Evolutionary conservation across 345 rosid genomes (phyloP).

Genomic region (Trapa incisa): DNA sequence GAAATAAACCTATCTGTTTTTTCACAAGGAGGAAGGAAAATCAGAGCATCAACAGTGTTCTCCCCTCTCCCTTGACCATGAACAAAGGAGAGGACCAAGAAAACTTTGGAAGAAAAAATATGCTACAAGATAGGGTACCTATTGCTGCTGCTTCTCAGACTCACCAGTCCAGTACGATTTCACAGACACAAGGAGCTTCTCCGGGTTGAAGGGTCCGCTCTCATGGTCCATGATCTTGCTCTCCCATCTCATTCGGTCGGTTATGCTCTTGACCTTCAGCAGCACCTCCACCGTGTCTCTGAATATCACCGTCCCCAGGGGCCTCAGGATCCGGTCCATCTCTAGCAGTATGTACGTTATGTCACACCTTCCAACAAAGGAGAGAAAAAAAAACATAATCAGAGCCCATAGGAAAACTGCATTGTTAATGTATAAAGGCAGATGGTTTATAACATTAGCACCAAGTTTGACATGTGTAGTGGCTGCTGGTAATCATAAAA

Average conservation of each 20-base stretch:
- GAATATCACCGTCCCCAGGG: conserved; percentile 84
- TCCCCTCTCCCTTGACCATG: not conserved
- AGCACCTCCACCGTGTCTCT: conserved; percentile 78
- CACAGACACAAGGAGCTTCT: conserved; percentile 79
- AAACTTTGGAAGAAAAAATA: not conserved
- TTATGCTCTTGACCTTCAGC: conserved; percentile 59
- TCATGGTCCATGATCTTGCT: conserved; percentile 77
- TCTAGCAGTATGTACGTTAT: conserved; percentile 65
- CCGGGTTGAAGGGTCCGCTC: conserved; percentile 87
- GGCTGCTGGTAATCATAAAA: not conserved
- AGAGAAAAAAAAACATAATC: conserved; percentile 10
- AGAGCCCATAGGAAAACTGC: not conserved
- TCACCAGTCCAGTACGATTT: conserved; percentile 88
- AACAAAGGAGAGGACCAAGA: no score
- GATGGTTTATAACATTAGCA: not conserved
- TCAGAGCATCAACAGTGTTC: not conserved
- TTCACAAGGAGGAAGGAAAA: not conserved
- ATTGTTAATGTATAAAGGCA: no score
- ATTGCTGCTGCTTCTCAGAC: conserved; percentile 17
- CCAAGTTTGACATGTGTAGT: no score
- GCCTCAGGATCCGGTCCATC: conserved; percentile 94
- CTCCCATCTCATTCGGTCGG: conserved; percentile 80
- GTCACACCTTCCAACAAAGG: conserved; percentile 48
- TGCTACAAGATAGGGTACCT: conserved; percentile 7
- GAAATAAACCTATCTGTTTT: no score